Evolutionary conservation across 2,329 filamentous ascomycete genomes (phyloP).

Genomic region (Botrytis squamosa): DNA sequence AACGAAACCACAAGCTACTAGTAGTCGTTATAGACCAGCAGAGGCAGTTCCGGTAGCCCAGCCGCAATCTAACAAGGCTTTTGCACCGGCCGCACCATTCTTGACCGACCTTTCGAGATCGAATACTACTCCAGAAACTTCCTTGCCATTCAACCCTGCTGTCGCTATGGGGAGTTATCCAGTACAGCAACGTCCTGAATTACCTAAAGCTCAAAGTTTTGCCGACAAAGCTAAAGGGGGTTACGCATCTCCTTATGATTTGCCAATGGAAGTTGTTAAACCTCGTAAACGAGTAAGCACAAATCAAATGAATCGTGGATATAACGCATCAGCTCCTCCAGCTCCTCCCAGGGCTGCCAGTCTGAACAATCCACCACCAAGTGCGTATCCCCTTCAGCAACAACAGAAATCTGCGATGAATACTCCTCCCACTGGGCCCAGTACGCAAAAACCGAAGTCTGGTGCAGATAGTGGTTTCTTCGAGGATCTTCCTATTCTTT

Average conservation of each 20-base stretch:
- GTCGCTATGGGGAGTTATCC: constrained; percentile 28
- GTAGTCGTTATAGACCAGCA: constrained; percentile 37
- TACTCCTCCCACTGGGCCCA: constrained; percentile 3
- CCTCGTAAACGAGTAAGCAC: constrained; percentile 63
- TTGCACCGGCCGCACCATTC: constrained; percentile 35
- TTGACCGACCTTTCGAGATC: constrained; percentile 37
- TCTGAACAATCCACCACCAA: constrained; percentile 30
- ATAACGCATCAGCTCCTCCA: constrained; percentile 30
- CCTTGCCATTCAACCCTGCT: constrained; percentile 31
- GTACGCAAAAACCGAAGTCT: constrained; percentile 39
- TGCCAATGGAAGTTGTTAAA: constrained; percentile 84
- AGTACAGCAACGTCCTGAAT: constrained; percentile 43
- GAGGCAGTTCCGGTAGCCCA: constrained; percentile 19
- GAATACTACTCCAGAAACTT: constrained; percentile 19
- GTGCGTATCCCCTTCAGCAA: constrained; percentile 25
- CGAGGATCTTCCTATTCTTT: constrained; percentile 68
- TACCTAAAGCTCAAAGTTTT: constrained; percentile 74
- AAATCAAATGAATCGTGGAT: constrained; percentile 41
- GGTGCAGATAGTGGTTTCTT: constrained; percentile 57
- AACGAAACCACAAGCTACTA: constrained; percentile 26
- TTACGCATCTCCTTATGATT: constrained; percentile 91
- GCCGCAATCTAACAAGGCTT: constrained; percentile 29
- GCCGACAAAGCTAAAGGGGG: constrained; percentile 86
- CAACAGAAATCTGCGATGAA: constrained; percentile 19
- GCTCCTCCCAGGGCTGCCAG: constrained; percentile 38